Conservation (phyloP, 306 rosid species). For the Ochetophila trinervis region DNA sequence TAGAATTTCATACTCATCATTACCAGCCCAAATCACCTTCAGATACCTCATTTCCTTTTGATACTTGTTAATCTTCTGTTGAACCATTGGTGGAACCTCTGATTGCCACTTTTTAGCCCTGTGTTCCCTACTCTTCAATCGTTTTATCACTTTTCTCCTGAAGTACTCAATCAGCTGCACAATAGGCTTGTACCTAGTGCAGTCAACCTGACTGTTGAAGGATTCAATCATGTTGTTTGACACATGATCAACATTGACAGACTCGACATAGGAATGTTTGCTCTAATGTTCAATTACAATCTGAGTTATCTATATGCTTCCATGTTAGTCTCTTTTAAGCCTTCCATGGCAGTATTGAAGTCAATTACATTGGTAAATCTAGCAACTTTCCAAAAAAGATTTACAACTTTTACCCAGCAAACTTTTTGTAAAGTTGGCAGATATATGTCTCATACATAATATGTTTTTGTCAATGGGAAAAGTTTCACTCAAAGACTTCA, state of each 20-base stretch:
- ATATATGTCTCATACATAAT: neutral
- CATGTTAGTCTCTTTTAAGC: neutral
- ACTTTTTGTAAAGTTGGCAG: neutral
- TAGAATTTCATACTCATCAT: neutral
- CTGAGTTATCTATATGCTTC: neutral
- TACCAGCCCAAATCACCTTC: neutral
- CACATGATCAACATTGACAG: neutral
- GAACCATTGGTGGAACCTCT: neutral
- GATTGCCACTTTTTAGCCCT: neutral
- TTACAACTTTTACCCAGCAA: neutral
- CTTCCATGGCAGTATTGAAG: neutral
- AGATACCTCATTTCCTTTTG: neutral
- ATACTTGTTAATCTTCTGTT: neutral
- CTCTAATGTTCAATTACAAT: neutral
- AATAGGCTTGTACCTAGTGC: neutral
- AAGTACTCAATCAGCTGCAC: neutral
- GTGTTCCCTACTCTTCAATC: neutral
- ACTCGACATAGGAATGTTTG: neutral
- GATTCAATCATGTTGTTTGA: constrained; percentile 1
- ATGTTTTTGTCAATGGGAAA: neutral
- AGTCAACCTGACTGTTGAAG: neutral
- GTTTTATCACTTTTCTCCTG: neutral
- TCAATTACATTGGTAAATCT: neutral
- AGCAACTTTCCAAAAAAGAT: neutral
- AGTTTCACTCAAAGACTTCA: neutral